Evolutionary conservation across 2,329 filamentous ascomycete species (phyloP).

Genomic region (Ceratocystis huliohia): DNA sequence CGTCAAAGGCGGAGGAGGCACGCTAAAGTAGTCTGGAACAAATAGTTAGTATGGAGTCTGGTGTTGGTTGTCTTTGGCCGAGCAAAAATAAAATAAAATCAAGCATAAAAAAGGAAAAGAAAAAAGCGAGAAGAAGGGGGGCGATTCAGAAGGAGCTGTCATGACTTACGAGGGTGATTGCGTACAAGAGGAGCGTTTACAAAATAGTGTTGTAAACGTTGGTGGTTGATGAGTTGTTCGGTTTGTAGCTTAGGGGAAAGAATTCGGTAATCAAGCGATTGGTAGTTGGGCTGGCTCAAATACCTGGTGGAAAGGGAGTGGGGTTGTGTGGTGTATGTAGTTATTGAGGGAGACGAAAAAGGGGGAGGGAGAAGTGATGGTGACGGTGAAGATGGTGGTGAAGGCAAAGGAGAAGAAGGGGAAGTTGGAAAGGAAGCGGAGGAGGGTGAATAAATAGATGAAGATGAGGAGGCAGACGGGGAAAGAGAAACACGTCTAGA

Average conservation of each 20-base stretch:
- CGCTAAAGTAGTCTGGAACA: background rate
- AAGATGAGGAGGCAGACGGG: background rate
- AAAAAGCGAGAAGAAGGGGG: background rate
- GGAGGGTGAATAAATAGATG: slow-evolving; percentile 1
- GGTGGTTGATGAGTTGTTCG: slow-evolving; percentile 11
- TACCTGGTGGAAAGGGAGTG: background rate
- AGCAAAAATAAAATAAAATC: background rate
- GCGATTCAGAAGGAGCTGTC: background rate
- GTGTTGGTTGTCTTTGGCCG: background rate
- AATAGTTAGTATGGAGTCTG: background rate
- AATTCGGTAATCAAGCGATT: slow-evolving; percentile 6
- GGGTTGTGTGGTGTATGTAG: slow-evolving; percentile 14
- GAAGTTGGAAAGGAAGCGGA: background rate
- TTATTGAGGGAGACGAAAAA: slow-evolving; percentile 11
- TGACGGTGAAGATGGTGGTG: background rate
- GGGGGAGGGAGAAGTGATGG: background rate
- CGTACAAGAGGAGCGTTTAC: slow-evolving; percentile 2
- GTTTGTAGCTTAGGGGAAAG: slow-evolving; percentile 3
- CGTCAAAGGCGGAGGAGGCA: slow-evolving; percentile 38
- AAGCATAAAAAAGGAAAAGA: background rate
- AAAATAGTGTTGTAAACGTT: slow-evolving; percentile 14
- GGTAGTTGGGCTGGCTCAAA: background rate
- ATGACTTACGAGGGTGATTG: slow-evolving; percentile 4
- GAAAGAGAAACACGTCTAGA: slow-evolving; percentile 1
- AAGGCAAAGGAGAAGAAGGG: background rate